Conservation (phyloP, 345 rosid species). For the Pseudoturritis turrita region DNA sequence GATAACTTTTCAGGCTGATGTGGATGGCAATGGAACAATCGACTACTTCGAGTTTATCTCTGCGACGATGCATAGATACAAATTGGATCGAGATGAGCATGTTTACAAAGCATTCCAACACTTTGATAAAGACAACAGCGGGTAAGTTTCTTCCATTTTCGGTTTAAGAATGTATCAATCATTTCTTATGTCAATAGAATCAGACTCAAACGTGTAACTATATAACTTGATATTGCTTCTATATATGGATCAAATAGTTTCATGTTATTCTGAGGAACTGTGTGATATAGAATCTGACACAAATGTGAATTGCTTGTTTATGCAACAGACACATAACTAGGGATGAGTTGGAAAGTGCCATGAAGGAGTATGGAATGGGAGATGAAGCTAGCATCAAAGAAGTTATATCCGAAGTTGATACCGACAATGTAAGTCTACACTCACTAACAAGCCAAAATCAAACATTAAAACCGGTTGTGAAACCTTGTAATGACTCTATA, state of each 20-base stretch:
- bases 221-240: too few species aligned
- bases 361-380: slow-evolving; percentile 86
- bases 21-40: slow-evolving; percentile 85
- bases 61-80: slow-evolving; percentile 79
- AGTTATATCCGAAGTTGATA: slow-evolving; percentile 81
- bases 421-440: slow-evolving; percentile 67
- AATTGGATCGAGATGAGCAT: slow-evolving; percentile 68
- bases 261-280: background rate
- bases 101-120: slow-evolving; percentile 75
- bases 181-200: background rate
- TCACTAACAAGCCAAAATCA: background rate
- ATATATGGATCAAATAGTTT: too few species aligned
- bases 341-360: slow-evolving; percentile 81
- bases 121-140: slow-evolving; percentile 79
- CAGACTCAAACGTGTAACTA: background rate
- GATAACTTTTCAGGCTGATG: slow-evolving; percentile 51
- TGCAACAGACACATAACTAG: slow-evolving; percentile 61
- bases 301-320: background rate
- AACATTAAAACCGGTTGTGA: background rate
- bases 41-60: slow-evolving; percentile 83
- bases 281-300: background rate
- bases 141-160: slow-evolving; percentile 36
- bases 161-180: background rate
- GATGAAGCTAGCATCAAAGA: slow-evolving; percentile 78
- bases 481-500: background rate